phyloP scores from a whole-genome alignment of 2,329 filamentous ascomycete genomes.

The Rhexocercosporidium sp. region DNA sequence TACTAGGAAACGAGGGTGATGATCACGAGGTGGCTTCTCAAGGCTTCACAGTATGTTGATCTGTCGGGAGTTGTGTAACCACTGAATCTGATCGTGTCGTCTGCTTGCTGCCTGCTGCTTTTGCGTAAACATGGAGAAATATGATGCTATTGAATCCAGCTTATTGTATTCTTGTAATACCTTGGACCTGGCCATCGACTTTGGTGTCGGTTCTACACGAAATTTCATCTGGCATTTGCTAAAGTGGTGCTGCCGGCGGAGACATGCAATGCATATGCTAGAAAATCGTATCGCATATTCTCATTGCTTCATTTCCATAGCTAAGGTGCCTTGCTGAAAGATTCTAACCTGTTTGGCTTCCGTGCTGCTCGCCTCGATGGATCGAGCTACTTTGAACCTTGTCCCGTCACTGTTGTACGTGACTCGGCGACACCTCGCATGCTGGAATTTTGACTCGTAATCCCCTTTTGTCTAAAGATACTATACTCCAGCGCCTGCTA shows the following conservation, averaged over 20 bases:
- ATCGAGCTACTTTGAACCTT: not conserved
- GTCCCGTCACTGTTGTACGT: not conserved
- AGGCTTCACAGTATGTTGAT: not conserved
- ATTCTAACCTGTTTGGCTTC: not conserved
- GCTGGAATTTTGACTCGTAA: not conserved
- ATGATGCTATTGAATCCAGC: too few relatives aligned
- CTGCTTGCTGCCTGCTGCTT: too few relatives aligned
- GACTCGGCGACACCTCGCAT: not conserved
- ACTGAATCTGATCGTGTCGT: too few relatives aligned
- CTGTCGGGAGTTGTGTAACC: not conserved
- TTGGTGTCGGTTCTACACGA: not conserved
- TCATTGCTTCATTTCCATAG: not conserved
- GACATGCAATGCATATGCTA: not conserved
- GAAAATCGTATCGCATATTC: not conserved
- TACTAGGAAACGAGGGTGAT: too few relatives aligned
- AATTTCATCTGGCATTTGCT: not conserved
- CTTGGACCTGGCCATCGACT: not conserved
- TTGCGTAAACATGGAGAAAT: too few relatives aligned
- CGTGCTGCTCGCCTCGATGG: not conserved
- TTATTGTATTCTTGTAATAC: not conserved
- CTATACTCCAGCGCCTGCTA: not conserved
- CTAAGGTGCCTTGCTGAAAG: not conserved
- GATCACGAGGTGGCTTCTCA: not conserved
- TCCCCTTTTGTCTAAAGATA: not conserved
- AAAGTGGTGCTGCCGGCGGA: not conserved